Evolutionary conservation across 2,329 filamentous ascomycete species (phyloP), one percentile per base, ranked within the genome.

Genomic region (Xylariaceae sp.): DNA sequence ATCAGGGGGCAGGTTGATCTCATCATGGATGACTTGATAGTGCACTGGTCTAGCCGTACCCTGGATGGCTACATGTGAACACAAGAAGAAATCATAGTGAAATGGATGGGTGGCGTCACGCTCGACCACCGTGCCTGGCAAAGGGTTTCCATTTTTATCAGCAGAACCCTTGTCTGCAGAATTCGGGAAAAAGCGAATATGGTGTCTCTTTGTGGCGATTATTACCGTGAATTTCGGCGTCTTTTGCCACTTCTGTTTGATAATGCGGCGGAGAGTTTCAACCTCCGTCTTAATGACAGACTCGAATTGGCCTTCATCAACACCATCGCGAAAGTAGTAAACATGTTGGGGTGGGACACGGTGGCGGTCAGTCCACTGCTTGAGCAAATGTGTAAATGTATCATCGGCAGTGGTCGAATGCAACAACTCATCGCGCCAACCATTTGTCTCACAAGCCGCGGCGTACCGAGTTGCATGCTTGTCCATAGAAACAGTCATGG

Each of bases 311-410:
- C 90, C 90, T 68, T 96, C 91, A 0, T 88, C 88, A 0, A 97
- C 91, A 66, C 94, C 94, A 68, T 99, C 94, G 15, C 94, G 90
- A 74, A 97, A 88, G 75, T 96, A 97, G 67, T 95, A 89, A 58
- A 99, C 80, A 44, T 92, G 86, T n/a, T 81, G 67, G 0, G 93
- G 92, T 0, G 71, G 62, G n/a, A 83, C 81, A 1, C 76, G 74
- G 17, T 80, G 80, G 55, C 82, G 77, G 13, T 75, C 68, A 35
- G 82, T 77, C 90, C 92, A 97, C 49, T 82, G 74, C 17, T 76
- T 75, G 6, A 88, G 74, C 2, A 96, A 78, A 4, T 82, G 81
- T 0, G 80, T 77, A 23, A 97, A 80, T 71, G 92, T 85, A 11
- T 75, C 75, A 4, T 84, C 76, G 54, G 91, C 82, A 64, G 91